Conservation (phyloP, 441 rosid species). For the Viola pubescens region DNA sequence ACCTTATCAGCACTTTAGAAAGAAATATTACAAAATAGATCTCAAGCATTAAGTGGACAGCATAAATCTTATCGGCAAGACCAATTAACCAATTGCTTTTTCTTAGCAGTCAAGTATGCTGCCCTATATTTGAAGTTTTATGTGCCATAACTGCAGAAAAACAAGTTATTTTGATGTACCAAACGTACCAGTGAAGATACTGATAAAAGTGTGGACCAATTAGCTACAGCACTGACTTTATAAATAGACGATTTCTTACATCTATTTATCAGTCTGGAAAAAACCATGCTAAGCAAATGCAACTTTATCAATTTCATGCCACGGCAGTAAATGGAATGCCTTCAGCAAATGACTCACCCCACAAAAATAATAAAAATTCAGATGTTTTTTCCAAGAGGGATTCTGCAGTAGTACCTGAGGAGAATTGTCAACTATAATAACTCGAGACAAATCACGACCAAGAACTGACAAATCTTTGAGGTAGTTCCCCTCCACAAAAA, state of each 20-base stretch:
- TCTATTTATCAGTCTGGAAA: too few relatives aligned
- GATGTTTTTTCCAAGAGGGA: neutral
- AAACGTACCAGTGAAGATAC: too few relatives aligned
- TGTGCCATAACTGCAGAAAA: too few relatives aligned
- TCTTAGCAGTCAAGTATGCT: too few relatives aligned
- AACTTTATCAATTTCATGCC: neutral
- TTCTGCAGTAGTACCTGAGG: constrained; percentile 58
- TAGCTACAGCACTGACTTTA: too few relatives aligned
- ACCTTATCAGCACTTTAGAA: neutral
- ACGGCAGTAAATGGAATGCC: neutral
- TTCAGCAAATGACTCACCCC: neutral
- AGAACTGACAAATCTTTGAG: constrained; percentile 89
- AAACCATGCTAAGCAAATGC: neutral
- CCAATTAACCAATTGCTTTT: too few relatives aligned
- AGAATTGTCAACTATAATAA: constrained; percentile 84
- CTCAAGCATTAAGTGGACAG: too few relatives aligned
- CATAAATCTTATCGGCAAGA: too few relatives aligned
- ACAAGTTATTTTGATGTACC: too few relatives aligned
- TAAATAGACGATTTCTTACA: too few relatives aligned
- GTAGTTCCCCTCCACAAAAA: constrained; percentile 88
- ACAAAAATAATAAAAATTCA: neutral
- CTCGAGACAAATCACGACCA: constrained; percentile 88
- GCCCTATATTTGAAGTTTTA: too few relatives aligned
- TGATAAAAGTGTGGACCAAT: neutral
- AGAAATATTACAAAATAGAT: too few relatives aligned